Evolutionary conservation across 768 basidiomycete species (phyloP), one percentile per base, ranked within the genome.

Genomic region (Mycena vitilis): DNA sequence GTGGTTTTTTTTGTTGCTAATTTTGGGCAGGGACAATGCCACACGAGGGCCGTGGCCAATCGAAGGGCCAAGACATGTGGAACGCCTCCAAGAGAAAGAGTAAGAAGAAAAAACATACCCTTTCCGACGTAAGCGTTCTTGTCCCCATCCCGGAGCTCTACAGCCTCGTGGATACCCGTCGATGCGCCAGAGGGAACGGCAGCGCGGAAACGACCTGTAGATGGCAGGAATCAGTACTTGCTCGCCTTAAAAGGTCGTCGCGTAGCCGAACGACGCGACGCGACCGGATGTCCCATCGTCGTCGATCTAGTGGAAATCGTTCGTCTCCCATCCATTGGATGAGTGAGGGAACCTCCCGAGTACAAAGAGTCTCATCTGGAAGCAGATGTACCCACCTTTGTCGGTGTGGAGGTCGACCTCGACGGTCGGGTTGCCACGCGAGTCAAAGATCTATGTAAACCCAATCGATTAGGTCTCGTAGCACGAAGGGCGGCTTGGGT

Each of bases 131-230:
- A 99, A 76, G 89, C 89, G 73, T 81, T 82, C 83, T 98, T 98
- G 85, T 95, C 96, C 71, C 92, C 92, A 81, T 99, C 98, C 74
- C 98, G 95, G 81, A 99, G 93, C 84, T 99, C 98, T 73, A 98
- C 95, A 70, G 98, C 98, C 82, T 99, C 98, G 80, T 99, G 95
- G 73, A 94, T 85, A 85, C 98, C 98, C 60, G 98, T 99, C 65
- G 98, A 99, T 49, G 98, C 98, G 80, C 98, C 98, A 67, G 97
- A 98, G 51, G 98, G 98, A 51, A 99, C 98, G 71, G 95, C 89
- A 68, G 95, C 94, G 68, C 95, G 92, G 92, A 90, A 99, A 72
- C 89, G 91, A 68, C 96, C 96, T 97, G 68, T 30, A 73, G 74
- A 65, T 73, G 66, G 47, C 7, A 12, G 36, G 23, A 23, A 63